Evolutionary conservation across 805 yeast species (phyloP).

Genomic region (Monosporozyma aerobia): DNA sequence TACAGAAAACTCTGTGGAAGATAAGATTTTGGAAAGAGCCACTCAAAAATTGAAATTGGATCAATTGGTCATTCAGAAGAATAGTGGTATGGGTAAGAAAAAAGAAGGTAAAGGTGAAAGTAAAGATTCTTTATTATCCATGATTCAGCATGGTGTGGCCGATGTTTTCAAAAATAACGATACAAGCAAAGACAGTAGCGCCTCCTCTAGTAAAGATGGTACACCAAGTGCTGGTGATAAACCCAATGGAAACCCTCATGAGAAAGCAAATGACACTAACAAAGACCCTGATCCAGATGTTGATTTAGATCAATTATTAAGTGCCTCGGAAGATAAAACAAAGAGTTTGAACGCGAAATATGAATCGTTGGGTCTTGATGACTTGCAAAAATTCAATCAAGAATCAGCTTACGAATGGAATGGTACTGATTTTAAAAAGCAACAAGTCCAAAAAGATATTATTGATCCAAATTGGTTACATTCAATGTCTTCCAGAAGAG

Average conservation of each 20-base stretch:
- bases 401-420: slow-evolving; percentile 82
- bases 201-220: slow-evolving; percentile 14
- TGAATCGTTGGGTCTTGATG: slow-evolving; percentile 62
- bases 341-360: slow-evolving; percentile 52
- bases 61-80: slow-evolving; percentile 77
- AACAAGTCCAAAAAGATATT: slow-evolving; percentile 39
- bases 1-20: slow-evolving; percentile 78
- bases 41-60: slow-evolving; percentile 71
- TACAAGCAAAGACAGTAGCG: slow-evolving; percentile 3
- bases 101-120: slow-evolving; percentile 32
- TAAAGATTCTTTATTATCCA: slow-evolving; percentile 64
- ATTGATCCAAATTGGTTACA: slow-evolving; percentile 65
- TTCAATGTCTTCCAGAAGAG: slow-evolving; percentile 61
- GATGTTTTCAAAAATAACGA: slow-evolving; percentile 37
- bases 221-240: slow-evolving; percentile 23
- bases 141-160: slow-evolving; percentile 80
- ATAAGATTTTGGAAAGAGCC: slow-evolving; percentile 72
- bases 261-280: slow-evolving; percentile 4
- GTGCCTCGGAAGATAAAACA: slow-evolving; percentile 56
- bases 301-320: slow-evolving; percentile 52
- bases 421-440: slow-evolving; percentile 71
- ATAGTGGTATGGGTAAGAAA: slow-evolving; percentile 32
- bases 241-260: background rate
- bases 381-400: slow-evolving; percentile 65
- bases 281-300: slow-evolving; percentile 34